Evolutionary conservation across 2,329 filamentous ascomycete species (phyloP).

Genomic region (Paraconiothyrium sp.): DNA sequence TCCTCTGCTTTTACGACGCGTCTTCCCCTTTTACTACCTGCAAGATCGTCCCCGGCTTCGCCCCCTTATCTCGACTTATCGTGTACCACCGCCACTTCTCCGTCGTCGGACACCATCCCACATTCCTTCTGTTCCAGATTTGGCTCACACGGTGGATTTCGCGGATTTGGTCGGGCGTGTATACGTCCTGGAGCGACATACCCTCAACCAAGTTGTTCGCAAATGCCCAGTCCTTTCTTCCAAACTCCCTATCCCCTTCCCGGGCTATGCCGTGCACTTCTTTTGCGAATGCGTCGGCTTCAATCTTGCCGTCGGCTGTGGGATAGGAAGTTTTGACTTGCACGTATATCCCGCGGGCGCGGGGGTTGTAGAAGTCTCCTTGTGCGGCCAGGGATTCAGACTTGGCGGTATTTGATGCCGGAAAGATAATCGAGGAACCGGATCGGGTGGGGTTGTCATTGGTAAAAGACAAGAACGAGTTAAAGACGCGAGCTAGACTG

Average conservation of each 20-base stretch:
- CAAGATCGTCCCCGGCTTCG: not conserved
- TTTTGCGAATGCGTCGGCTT: conserved; percentile 23
- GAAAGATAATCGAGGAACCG: conserved; percentile 21
- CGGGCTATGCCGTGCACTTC: conserved; percentile 11
- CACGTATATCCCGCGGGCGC: conserved; percentile 21
- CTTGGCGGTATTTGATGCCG: conserved; percentile 12
- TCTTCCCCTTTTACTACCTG: not conserved
- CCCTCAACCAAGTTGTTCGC: conserved; percentile 24
- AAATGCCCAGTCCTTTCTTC: conserved; percentile 17
- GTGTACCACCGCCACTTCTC: conserved; percentile 5
- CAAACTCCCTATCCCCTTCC: conserved; percentile 15
- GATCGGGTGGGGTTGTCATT: conserved; percentile 25
- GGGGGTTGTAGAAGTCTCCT: conserved; percentile 13
- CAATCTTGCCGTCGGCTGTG: conserved; percentile 4
- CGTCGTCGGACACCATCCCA: conserved; percentile 26
- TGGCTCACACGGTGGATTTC: conserved; percentile 16
- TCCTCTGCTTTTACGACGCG: not conserved
- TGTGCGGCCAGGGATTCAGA: not conserved
- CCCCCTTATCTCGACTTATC: not conserved
- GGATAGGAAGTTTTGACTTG: conserved; percentile 22
- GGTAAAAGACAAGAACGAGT: conserved; percentile 34
- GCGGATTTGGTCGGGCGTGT: conserved; percentile 17
- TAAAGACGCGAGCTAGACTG: conserved; percentile 31
- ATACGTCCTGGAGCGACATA: conserved; percentile 18
- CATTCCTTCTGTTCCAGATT: conserved; percentile 19